Evolutionary conservation across 345 rosid species (phyloP).

Genomic region (Hypericum androsaemum): DNA sequence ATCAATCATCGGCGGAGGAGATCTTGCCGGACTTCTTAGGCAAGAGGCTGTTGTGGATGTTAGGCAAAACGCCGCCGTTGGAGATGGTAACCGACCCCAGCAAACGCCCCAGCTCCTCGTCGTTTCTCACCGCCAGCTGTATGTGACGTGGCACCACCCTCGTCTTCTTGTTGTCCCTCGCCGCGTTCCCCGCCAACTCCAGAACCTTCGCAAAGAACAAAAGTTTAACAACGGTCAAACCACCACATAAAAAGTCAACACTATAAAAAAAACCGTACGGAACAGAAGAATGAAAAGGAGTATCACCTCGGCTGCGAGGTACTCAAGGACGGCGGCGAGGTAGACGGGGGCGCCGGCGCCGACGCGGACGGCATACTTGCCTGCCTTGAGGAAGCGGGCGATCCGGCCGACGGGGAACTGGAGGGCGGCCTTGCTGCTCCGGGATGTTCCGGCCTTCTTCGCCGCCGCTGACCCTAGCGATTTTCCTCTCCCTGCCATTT

Average conservation of each 20-base stretch:
- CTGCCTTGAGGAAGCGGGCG: constrained; percentile 23
- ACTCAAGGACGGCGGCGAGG: background rate
- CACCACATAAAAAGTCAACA: background rate
- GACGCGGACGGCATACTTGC: constrained; percentile 22
- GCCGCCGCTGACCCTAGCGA: constrained; percentile 14
- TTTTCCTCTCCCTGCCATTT: constrained; percentile 31
- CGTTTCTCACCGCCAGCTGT: constrained; percentile 28
- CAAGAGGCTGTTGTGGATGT: constrained; percentile 15
- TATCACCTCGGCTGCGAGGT: too few species aligned
- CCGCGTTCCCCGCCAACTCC: constrained; percentile 37
- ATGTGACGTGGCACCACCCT: constrained; percentile 30
- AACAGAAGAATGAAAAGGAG: background rate
- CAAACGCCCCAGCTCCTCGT: constrained; percentile 25
- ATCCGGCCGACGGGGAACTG: constrained; percentile 19
- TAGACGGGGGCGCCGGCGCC: constrained; percentile 23
- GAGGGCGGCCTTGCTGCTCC: constrained; percentile 14
- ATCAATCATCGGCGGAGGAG: too few species aligned
- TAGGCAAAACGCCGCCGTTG: constrained; percentile 24
- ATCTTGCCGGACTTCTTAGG: constrained; percentile 6
- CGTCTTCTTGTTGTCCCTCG: constrained; percentile 30
- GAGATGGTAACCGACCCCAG: constrained; percentile 20
- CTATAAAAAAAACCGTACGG: background rate
- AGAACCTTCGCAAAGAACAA: constrained; percentile 13
- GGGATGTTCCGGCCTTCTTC: constrained; percentile 12
- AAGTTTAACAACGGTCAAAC: too few species aligned